Conservation (phyloP, 164 flowering plant species). For the Magnolia officinalis region DNA sequence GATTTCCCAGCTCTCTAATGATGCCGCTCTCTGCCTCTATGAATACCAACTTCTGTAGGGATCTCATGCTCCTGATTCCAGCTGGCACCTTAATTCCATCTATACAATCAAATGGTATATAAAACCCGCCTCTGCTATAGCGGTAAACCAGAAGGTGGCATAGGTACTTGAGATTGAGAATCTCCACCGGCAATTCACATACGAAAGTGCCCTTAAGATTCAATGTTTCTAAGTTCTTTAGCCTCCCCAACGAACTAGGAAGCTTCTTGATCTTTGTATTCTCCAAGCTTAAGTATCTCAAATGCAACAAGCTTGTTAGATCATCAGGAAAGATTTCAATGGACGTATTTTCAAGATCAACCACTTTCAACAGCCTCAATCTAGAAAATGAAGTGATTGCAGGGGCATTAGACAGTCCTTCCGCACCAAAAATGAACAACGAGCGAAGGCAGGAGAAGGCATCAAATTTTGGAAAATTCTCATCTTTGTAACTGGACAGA, state of each 20-base stretch:
- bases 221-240: slow-evolving; percentile 5
- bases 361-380: slow-evolving; percentile 1
- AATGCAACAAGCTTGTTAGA: background rate
- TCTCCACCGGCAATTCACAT: slow-evolving; percentile 6
- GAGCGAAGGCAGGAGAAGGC: background rate
- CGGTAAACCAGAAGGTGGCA: slow-evolving; percentile 10
- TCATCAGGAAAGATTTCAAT: background rate
- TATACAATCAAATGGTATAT: background rate
- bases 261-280: slow-evolving; percentile 7
- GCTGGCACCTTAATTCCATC: slow-evolving; percentile 1
- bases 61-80: background rate
- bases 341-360: slow-evolving; percentile 3
- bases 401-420: too few species aligned
- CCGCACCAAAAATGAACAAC: background rate
- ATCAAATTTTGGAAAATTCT: background rate
- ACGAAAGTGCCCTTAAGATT: slow-evolving; percentile 9
- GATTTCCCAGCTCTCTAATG: slow-evolving; percentile 5
- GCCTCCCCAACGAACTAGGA: slow-evolving; percentile 10
- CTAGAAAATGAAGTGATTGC: background rate
- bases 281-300: slow-evolving; percentile 10
- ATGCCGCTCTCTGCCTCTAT: slow-evolving; percentile 6
- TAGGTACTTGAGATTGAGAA: slow-evolving; percentile 7
- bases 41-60: slow-evolving; percentile 8
- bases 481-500: slow-evolving; percentile 20
- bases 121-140: too few species aligned